A percentile compares a stretch with the other conserved stretches of the same genome.
Evolutionary conservation across 176 grass and related monocot genomes (phyloP).

Genomic region (Avena eriantha): DNA sequence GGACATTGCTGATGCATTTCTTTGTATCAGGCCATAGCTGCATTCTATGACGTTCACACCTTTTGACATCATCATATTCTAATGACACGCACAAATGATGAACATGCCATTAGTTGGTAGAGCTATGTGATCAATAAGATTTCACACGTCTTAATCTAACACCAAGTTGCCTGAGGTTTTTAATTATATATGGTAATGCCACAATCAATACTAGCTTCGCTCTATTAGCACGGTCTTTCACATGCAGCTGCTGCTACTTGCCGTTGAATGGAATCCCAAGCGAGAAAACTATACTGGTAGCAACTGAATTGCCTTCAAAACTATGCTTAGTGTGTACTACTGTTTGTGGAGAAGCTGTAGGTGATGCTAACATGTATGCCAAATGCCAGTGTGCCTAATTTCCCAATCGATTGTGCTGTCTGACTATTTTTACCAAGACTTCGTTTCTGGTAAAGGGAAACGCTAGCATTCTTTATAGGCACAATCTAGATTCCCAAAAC

Average conservation of each 20-base stretch:
- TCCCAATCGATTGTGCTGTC: background rate
- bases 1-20: too few species aligned
- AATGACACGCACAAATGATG: too few species aligned
- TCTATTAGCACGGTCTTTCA: background rate
- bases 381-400: slow-evolving; percentile 1
- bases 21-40: too few species aligned
- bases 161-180: slow-evolving; percentile 12
- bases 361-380: background rate
- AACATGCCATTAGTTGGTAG: too few species aligned
- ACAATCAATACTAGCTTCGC: slow-evolving; percentile 31
- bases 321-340: too few species aligned
- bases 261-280: slow-evolving; percentile 52
- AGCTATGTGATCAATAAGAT: too few species aligned
- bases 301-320: slow-evolving; percentile 28
- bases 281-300: background rate
- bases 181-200: slow-evolving; percentile 26
- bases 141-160: slow-evolving; percentile 28
- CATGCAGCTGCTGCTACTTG: slow-evolving; percentile 26
- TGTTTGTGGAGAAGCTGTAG: slow-evolving; percentile 3
- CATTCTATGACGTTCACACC: too few species aligned
- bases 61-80: too few species aligned
- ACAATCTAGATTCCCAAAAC: background rate
- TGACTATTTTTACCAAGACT: background rate
- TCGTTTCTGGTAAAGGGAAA: background rate
- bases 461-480: slow-evolving; percentile 10